A percentile compares a stretch with the other conserved stretches of the same genome.
Conservation (phyloP, 129 eudicot species). For the Calendula officinalis region DNA sequence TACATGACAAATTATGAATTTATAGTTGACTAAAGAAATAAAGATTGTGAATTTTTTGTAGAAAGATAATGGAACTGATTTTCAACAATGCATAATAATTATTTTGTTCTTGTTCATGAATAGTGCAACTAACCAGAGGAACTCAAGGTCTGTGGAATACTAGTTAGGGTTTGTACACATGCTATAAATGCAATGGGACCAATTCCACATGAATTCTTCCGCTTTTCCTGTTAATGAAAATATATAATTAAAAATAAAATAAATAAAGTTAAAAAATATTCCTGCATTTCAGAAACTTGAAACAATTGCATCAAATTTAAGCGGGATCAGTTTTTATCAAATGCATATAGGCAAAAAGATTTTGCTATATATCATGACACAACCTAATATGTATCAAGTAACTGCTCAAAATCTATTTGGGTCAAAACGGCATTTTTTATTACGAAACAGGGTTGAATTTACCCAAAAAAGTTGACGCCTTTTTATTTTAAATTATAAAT, state of each 20-base stretch:
- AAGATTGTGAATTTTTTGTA: background rate
- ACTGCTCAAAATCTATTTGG: too few species aligned
- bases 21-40: background rate
- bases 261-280: too few species aligned
- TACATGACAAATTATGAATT: background rate
- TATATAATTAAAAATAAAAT: background rate
- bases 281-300: too few species aligned
- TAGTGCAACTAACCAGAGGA: constrained; percentile 67
- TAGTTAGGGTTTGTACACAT: constrained; percentile 70
- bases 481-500: too few species aligned
- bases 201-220: constrained; percentile 64
- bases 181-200: constrained; percentile 94
- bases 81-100: background rate
- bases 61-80: background rate
- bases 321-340: too few species aligned
- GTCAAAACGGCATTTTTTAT: too few species aligned
- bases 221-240: constrained; percentile 50
- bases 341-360: too few species aligned
- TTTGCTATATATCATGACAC: too few species aligned
- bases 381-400: too few species aligned
- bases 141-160: constrained; percentile 75
- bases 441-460: too few species aligned
- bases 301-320: too few species aligned
- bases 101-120: background rate
- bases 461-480: too few species aligned